Base-by-base conservation (phyloP, 23 red algal genomes). In the Pyropia haitanensis region DNA sequence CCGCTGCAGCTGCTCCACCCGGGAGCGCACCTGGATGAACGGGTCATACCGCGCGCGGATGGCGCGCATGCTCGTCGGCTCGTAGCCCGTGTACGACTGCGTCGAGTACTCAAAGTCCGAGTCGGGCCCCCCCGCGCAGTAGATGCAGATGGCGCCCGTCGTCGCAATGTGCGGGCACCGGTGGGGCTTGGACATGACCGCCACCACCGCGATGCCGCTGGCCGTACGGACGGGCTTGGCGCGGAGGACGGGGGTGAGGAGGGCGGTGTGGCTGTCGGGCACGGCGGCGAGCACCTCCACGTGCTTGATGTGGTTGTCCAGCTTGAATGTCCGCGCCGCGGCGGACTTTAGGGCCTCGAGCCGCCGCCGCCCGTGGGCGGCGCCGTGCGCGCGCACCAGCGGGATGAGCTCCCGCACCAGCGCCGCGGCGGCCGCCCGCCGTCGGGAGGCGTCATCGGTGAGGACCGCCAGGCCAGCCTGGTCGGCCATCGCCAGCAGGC, bases 161-260 rank as follows among this genome's bases (percentile, higher is more conserved):
- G 94, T 98, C 21, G 85, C 85, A 57, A 98, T 98, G 60, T 98
- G 94, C 14, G 94, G 94, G 59, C 94, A 98, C 27, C 94, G 85
- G 57, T 98, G 94, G 14, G 94, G 94, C 72, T 98, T 98, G 57
- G 86, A 91, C 94, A 98, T 98, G 56, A 98, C 94, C 16, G 94
- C 94, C n/a, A 98, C 94, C 2, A 98, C 82, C 27, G 85, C 85
- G 54, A 98, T 98, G 7, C 94, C 94, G 29, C 73, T 82, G 16
- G 94, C 85, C 1, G 94, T 90, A 14, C 94, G 86, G 17, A 98
- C 94, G 10, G 94, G 94, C 65, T 98, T 98, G 1, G 85, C 94
- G 10, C 76, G 71, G 49, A 98, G 83, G 13, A 80, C 29, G 15
- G 94, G 94, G 7, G 79, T 77, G 21, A 98, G 88, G 18, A 65